These are phyloP conservation scores for Zygotorulaspora florentina DNA, from an alignment of 805 yeast genomes.

Conservation along the genomic window DNA sequence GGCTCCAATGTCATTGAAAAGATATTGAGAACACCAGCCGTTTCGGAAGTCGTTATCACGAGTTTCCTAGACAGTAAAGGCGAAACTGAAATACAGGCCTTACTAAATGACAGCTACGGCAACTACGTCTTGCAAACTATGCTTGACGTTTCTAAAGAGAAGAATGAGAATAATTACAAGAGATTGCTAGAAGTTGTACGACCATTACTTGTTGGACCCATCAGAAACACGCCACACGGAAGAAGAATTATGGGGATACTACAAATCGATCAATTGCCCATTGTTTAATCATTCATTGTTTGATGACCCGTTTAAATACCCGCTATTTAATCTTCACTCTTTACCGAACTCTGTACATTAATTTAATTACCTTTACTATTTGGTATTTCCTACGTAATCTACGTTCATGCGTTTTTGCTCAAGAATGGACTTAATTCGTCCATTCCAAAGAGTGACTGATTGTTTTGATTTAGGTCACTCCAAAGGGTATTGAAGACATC, in stretches of 20 bases:
- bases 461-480: slow-evolving; percentile 22
- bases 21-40: slow-evolving; percentile 52
- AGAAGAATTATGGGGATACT: slow-evolving; percentile 78
- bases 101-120: slow-evolving; percentile 88
- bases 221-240: slow-evolving; percentile 93
- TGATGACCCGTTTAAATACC: no score
- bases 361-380: background rate
- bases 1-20: slow-evolving; percentile 94
- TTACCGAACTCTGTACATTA: no score
- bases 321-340: no score
- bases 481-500: slow-evolving; percentile 30
- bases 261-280: slow-evolving; percentile 22
- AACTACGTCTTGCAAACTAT: slow-evolving; percentile 94
- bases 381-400: background rate
- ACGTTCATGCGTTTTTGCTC: background rate
- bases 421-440: background rate
- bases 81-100: slow-evolving; percentile 38
- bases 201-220: slow-evolving; percentile 67
- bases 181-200: slow-evolving; percentile 55
- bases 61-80: slow-evolving; percentile 41
- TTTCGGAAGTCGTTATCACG: slow-evolving; percentile 45
- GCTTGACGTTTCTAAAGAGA: slow-evolving; percentile 50
- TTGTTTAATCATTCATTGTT: background rate
- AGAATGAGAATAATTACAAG: slow-evolving; percentile 41
- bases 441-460: slow-evolving; percentile 5